Conservation (phyloP, 1,284 basidiomycete species). For the Heterobasidion annosum region DNA sequence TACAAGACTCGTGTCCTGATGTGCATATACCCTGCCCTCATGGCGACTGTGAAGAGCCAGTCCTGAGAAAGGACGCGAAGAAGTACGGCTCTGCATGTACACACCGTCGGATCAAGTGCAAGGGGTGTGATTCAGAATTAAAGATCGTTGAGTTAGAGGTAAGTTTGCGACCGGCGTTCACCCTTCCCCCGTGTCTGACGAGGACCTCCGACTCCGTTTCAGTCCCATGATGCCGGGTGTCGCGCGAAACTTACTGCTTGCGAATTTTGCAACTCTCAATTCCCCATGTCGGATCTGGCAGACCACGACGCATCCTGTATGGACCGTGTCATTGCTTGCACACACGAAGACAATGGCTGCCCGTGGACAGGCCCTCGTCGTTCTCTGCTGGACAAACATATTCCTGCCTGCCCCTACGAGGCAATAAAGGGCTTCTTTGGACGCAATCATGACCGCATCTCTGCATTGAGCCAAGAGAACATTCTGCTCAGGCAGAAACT, state of each 20-base stretch:
- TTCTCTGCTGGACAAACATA: conserved; percentile 31
- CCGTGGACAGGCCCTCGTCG: conserved; percentile 38
- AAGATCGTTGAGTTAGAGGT: conserved; percentile 7
- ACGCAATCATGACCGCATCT: conserved; percentile 33
- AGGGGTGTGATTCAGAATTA: conserved; percentile 25
- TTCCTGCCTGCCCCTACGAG: conserved; percentile 49
- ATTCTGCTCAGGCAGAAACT: conserved; percentile 43
- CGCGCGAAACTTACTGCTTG: conserved; percentile 19
- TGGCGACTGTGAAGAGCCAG: conserved; percentile 31
- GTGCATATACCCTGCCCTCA: conserved; percentile 46
- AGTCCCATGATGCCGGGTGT: neutral
- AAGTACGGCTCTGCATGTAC: conserved; percentile 25
- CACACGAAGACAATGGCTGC: conserved; percentile 46
- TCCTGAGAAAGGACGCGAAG: conserved; percentile 36
- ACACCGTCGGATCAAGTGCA: conserved; percentile 25
- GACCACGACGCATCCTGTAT: conserved; percentile 31
- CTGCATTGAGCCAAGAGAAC: conserved; percentile 50
- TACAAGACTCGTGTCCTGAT: conserved; percentile 53
- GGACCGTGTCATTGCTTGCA: conserved; percentile 32
- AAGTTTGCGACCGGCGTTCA: neutral
- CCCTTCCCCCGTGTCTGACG: too few relatives aligned
- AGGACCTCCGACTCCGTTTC: too few relatives aligned
- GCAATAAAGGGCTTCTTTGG: conserved; percentile 51
- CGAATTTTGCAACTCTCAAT: conserved; percentile 26
- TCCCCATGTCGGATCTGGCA: conserved; percentile 23